These are phyloP conservation scores for Thalia dealbata DNA, from an alignment of 176 grass and related monocot genomes.

Conservation along the genomic window DNA sequence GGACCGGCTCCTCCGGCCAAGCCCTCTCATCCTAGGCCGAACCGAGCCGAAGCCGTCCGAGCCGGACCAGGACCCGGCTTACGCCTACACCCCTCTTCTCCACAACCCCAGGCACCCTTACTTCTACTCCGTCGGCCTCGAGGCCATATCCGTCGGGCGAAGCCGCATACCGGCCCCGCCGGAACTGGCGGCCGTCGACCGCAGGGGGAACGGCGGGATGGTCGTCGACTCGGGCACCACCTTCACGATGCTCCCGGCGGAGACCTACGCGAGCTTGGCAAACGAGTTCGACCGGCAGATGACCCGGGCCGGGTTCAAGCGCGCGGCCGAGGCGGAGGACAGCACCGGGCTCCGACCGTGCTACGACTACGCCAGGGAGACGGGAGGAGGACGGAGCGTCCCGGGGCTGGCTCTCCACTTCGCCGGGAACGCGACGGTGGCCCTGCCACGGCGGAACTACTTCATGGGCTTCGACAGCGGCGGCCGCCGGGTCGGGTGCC, in stretches of 20 bases:
- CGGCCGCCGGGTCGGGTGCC: conserved; percentile 40
- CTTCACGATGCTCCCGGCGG: conserved; percentile 76
- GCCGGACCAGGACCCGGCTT: conserved; percentile 11
- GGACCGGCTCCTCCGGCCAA: conserved; percentile 46
- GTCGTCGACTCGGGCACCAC: conserved; percentile 84
- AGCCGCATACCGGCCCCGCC: conserved; percentile 25
- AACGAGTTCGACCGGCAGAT: conserved; percentile 49
- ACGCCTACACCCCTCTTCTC: conserved; percentile 81
- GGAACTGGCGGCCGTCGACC: conserved; percentile 41
- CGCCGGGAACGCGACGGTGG: conserved; percentile 55
- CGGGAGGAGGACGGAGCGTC: conserved; percentile 14
- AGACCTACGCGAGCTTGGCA: conserved; percentile 42
- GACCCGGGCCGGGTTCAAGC: conserved; percentile 38
- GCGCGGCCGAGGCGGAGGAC: conserved; percentile 27
- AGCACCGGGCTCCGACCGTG: conserved; percentile 53
- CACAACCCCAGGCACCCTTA: conserved; percentile 79
- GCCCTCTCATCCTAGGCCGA: conserved; percentile 80
- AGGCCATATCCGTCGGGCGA: conserved; percentile 39
- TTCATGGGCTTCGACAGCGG: conserved; percentile 77
- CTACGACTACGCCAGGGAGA: conserved; percentile 31
- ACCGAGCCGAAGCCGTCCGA: conserved; percentile 13
- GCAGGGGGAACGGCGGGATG: conserved; percentile 79
- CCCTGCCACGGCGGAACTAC: conserved; percentile 70
- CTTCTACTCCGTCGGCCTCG: conserved; percentile 77
- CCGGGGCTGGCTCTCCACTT: conserved; percentile 62